phyloP scores from a whole-genome alignment of 768 basidiomycete genomes.

The Tulasnella sp. region DNA sequence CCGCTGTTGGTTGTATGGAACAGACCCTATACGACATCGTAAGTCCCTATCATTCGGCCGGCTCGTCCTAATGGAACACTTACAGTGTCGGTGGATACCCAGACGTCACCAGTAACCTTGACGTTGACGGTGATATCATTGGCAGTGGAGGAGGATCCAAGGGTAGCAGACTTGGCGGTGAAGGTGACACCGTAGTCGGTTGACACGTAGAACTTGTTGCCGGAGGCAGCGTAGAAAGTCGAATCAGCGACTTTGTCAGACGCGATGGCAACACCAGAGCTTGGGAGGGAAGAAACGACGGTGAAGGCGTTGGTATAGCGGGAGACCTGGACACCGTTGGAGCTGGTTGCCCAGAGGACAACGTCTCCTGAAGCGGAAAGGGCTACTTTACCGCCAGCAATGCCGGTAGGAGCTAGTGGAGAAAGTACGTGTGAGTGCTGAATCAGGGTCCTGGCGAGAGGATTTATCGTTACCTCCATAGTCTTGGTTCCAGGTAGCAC shows the following conservation, averaged over 20 bases:
- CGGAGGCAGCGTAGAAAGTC: conserved; percentile 57
- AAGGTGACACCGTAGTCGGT: conserved; percentile 51
- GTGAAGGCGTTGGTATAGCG: conserved; percentile 44
- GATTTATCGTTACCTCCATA: conserved; percentile 42
- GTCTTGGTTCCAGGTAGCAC: conserved; percentile 49
- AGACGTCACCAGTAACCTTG: conserved; percentile 49
- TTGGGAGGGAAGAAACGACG: conserved; percentile 45
- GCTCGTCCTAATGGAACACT: background rate
- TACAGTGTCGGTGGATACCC: conserved; percentile 49
- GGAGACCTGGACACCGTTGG: conserved; percentile 47
- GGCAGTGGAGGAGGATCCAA: conserved; percentile 44
- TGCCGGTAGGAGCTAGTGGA: conserved; percentile 31
- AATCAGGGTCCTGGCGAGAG: background rate
- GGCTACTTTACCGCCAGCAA: conserved; percentile 31
- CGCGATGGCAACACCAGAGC: conserved; percentile 44
- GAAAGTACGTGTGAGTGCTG: background rate
- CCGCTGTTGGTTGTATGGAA: conserved; percentile 53
- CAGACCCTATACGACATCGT: conserved; percentile 31
- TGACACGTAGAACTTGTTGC: conserved; percentile 51
- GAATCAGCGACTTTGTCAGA: conserved; percentile 45
- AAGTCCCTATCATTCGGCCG: background rate
- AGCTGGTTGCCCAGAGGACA: conserved; percentile 44
- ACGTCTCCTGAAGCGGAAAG: conserved; percentile 49
- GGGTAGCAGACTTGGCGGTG: conserved; percentile 32
- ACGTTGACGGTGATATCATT: conserved; percentile 50